These are phyloP conservation scores for Vitis rotundifolia DNA, from an alignment of 164 flowering plant species.

Conservation along the genomic window DNA sequence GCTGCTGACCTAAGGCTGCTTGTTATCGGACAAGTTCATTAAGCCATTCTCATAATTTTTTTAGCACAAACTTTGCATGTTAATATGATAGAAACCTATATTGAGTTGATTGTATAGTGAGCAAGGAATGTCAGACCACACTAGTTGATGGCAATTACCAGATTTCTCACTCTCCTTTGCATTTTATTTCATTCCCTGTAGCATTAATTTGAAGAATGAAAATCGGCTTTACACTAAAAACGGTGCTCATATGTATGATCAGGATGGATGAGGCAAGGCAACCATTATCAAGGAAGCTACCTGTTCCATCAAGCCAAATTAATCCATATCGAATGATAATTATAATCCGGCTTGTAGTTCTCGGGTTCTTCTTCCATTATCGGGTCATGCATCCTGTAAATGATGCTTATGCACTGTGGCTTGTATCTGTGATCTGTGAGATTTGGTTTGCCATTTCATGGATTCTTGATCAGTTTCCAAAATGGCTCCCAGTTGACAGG, in stretches of 20 bases:
- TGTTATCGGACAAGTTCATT: too few relatives aligned
- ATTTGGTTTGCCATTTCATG: constrained; percentile 69
- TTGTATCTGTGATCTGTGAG: constrained; percentile 66
- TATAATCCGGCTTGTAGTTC: constrained; percentile 56
- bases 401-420: constrained; percentile 64
- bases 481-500: constrained; percentile 65
- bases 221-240: too few relatives aligned
- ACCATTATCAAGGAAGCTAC: constrained; percentile 63
- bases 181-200: neutral
- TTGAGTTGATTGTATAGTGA: too few relatives aligned
- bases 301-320: constrained; percentile 59
- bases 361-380: constrained; percentile 68
- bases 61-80: too few relatives aligned
- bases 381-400: constrained; percentile 57
- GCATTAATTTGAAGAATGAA: too few relatives aligned
- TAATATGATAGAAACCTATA: too few relatives aligned
- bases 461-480: constrained; percentile 75
- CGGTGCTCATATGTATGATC: constrained; percentile 4
- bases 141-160: too few relatives aligned
- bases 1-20: too few relatives aligned
- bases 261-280: constrained; percentile 76
- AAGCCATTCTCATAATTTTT: too few relatives aligned
- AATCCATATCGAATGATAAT: constrained; percentile 69
- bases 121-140: too few relatives aligned
- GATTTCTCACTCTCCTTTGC: too few relatives aligned